Conservation (phyloP, 495 filamentous ascomycete genomes). For the Acidiella bohemica region DNA sequence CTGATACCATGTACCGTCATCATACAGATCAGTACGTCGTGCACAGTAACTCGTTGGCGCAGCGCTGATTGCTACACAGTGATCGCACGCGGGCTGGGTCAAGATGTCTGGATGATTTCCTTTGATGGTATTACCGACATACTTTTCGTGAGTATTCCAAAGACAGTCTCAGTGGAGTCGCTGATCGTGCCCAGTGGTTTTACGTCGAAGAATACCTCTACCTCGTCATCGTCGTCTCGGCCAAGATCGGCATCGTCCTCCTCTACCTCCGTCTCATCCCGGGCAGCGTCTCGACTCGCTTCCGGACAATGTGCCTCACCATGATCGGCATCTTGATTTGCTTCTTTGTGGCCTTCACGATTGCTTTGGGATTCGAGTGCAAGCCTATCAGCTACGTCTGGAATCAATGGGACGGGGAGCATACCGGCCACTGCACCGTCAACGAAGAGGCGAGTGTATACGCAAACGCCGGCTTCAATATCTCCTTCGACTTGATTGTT, state of each 20-base stretch:
- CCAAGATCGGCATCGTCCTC: slow-evolving; percentile 37
- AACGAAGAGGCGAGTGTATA: slow-evolving; percentile 1
- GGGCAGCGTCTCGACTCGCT: slow-evolving; percentile 35
- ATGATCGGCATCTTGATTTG: slow-evolving; percentile 26
- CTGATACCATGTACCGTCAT: neutral
- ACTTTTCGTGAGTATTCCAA: neutral
- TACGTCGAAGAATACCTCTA: slow-evolving; percentile 7
- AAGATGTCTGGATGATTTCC: slow-evolving; percentile 1
- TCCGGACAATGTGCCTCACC: slow-evolving; percentile 32
- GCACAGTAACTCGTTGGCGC: no score
- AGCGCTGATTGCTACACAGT: no score
- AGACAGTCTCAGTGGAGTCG: no score
- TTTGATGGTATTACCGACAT: neutral
- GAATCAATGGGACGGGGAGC: slow-evolving; percentile 18
- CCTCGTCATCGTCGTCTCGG: slow-evolving; percentile 10
- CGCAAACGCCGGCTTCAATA: slow-evolving; percentile 20
- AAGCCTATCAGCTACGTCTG: slow-evolving; percentile 25
- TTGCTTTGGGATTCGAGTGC: slow-evolving; percentile 34
- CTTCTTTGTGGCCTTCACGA: slow-evolving; percentile 31
- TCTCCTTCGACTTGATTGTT: slow-evolving; percentile 21
- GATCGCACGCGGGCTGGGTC: neutral
- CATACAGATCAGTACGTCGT: slow-evolving; percentile 6
- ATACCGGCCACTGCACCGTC: slow-evolving; percentile 2
- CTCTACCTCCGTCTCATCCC: slow-evolving; percentile 41
- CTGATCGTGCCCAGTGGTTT: slow-evolving; percentile 1